Evolutionary conservation across 768 basidiomycete genomes (phyloP).

Genomic region (Boletus huronensis): DNA sequence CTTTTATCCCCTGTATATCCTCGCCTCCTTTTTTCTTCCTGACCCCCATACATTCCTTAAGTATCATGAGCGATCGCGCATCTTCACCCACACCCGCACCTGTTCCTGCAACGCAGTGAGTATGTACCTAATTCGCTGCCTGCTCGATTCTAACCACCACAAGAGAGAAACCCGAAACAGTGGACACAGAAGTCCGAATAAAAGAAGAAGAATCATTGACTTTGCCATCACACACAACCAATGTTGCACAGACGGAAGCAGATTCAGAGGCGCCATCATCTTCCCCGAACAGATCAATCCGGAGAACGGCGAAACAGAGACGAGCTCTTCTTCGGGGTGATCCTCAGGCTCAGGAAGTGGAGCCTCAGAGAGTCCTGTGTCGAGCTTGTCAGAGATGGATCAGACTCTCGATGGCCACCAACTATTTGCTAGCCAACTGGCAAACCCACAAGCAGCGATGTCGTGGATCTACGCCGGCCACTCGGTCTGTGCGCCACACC

Average conservation of each 20-base stretch:
- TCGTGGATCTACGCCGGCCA: conserved; percentile 36
- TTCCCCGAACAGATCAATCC: conserved; percentile 20
- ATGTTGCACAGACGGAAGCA: background rate
- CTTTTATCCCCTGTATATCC: conserved; percentile 8
- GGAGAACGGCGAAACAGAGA: conserved; percentile 39
- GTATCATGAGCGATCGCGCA: conserved; percentile 27
- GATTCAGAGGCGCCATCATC: background rate
- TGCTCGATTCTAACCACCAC: conserved; percentile 5
- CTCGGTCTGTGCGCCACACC: conserved; percentile 15
- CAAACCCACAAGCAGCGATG: conserved; percentile 48
- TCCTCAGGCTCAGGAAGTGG: conserved; percentile 46
- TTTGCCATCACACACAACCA: conserved; percentile 7
- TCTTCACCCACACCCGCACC: background rate
- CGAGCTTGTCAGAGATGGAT: conserved; percentile 64
- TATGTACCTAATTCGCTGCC: background rate
- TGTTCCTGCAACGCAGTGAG: conserved; percentile 15
- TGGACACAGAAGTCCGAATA: background rate
- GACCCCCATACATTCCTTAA: conserved; percentile 28
- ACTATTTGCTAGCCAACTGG: conserved; percentile 55
- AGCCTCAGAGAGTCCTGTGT: conserved; percentile 54
- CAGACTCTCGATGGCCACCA: conserved; percentile 37
- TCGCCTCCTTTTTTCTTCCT: background rate
- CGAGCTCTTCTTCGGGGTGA: conserved; percentile 53
- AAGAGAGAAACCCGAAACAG: conserved; percentile 12
- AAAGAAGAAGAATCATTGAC: conserved; percentile 15